A percentile compares a stretch with the other conserved stretches of the same genome.
These are phyloP conservation scores for Claviceps purpurea DNA, from an alignment of 2,329 filamentous ascomycete genomes.

Conservation along the genomic window DNA sequence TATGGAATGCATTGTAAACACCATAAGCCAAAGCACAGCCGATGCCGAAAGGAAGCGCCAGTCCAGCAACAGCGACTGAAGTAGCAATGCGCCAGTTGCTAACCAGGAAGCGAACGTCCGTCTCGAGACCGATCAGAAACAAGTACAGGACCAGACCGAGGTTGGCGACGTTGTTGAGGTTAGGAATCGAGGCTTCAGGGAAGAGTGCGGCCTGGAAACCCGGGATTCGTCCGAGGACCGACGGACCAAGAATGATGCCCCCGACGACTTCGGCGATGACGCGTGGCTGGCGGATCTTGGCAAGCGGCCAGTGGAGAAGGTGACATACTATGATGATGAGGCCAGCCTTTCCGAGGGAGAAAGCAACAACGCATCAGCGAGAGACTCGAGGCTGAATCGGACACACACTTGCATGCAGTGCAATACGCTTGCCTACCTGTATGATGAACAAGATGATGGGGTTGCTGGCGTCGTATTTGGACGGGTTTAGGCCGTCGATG, in stretches of 20 bases:
- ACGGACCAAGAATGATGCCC: constrained; percentile 75
- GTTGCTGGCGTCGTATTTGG: constrained; percentile 54
- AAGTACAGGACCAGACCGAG: constrained; percentile 73
- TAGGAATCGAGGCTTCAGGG: constrained; percentile 58
- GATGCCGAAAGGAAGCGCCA: constrained; percentile 71
- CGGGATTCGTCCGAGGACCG: constrained; percentile 76
- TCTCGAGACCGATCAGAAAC: constrained; percentile 79
- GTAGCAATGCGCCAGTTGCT: constrained; percentile 71
- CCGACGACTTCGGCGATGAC: constrained; percentile 78
- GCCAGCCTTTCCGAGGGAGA: constrained; percentile 14
- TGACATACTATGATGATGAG: constrained; percentile 38
- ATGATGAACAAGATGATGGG: constrained; percentile 68
- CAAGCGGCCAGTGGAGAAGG: constrained; percentile 58
- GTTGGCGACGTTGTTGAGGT: constrained; percentile 66
- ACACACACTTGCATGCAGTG: too few relatives aligned
- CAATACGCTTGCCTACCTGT: constrained; percentile 30
- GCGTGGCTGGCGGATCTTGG: constrained; percentile 63
- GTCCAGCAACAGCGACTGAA: constrained; percentile 65
- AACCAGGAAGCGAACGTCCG: constrained; percentile 63
- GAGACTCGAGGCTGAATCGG: not conserved
- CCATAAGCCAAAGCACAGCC: constrained; percentile 73
- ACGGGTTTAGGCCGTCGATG: constrained; percentile 56
- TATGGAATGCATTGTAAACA: constrained; percentile 59
- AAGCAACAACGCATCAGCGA: not conserved
- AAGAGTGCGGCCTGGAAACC: constrained; percentile 68